phyloP scores from a whole-genome alignment of 306 rosid species.

The Biancaea sappan region DNA sequence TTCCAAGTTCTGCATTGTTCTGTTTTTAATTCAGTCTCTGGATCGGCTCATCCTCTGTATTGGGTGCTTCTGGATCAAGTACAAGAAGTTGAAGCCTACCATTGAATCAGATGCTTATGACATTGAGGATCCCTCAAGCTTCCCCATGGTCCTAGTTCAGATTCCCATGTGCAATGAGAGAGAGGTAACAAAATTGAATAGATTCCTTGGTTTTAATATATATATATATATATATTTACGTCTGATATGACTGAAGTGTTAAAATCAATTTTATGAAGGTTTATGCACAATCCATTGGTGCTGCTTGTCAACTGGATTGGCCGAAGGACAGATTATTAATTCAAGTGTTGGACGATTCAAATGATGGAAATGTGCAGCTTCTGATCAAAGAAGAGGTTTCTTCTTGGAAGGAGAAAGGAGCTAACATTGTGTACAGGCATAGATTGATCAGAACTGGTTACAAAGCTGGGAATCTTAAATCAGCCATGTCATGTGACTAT shows the following conservation, averaged over 20 bases:
- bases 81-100: constrained; percentile 73
- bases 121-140: constrained; percentile 65
- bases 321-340: constrained; percentile 80
- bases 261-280: constrained; percentile 48
- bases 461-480: constrained; percentile 96
- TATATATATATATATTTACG: constrained; percentile 10
- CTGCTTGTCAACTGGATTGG: constrained; percentile 94
- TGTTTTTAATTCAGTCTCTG: constrained; percentile 88
- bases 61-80: constrained; percentile 97
- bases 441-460: constrained; percentile 94
- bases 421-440: constrained; percentile 83
- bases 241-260: constrained; percentile 24
- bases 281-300: constrained; percentile 85
- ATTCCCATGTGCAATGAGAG: constrained; percentile 99
- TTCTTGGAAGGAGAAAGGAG: constrained; percentile 79
- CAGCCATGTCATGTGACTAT: constrained; percentile 94
- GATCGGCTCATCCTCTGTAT: constrained; percentile 87
- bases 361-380: constrained; percentile 67
- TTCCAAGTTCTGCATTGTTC: constrained; percentile 81
- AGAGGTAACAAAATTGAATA: constrained; percentile 67
- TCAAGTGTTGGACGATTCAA: constrained; percentile 94
- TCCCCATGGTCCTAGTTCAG: constrained; percentile 94
- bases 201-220: background rate
- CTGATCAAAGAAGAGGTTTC: constrained; percentile 80
- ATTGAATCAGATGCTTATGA: constrained; percentile 57